Conservation (phyloP, 768 basidiomycete genomes). For the Mycena crocata region DNA sequence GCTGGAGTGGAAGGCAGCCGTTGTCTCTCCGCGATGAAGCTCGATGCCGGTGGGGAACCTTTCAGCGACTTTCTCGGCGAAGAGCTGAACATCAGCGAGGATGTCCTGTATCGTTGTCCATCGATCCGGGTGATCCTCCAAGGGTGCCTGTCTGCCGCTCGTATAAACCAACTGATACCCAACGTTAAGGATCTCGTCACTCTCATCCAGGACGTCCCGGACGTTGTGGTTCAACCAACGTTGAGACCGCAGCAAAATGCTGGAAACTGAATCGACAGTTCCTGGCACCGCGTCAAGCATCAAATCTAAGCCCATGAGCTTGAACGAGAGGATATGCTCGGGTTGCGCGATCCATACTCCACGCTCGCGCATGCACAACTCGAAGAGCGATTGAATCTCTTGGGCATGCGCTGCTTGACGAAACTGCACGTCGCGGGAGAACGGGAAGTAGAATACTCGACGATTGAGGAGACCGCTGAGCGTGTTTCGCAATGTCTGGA, state of each 20-base stretch:
- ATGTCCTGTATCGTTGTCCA: slow-evolving; percentile 56
- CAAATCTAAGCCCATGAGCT: slow-evolving; percentile 52
- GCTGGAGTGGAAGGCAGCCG: slow-evolving; percentile 17
- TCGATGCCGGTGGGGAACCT: slow-evolving; percentile 33
- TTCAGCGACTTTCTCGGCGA: slow-evolving; percentile 36
- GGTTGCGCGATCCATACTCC: slow-evolving; percentile 65
- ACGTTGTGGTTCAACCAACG: slow-evolving; percentile 42
- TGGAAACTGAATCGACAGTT: neutral
- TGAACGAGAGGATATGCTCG: slow-evolving; percentile 64
- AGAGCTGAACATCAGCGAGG: slow-evolving; percentile 50
- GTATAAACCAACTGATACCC: slow-evolving; percentile 64
- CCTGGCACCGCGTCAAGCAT: too few relatives aligned
- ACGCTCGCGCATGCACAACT: slow-evolving; percentile 49
- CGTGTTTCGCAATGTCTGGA: slow-evolving; percentile 57
- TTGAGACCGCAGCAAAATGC: slow-evolving; percentile 39
- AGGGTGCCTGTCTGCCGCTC: slow-evolving; percentile 46
- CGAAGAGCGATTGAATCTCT: slow-evolving; percentile 46
- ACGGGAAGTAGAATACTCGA: slow-evolving; percentile 62
- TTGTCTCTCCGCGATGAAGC: neutral
- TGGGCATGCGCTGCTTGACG: slow-evolving; percentile 25
- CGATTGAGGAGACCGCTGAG: slow-evolving; percentile 59
- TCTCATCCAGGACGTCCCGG: slow-evolving; percentile 60
- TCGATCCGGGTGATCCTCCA: slow-evolving; percentile 56
- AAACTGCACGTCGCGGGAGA: slow-evolving; percentile 54
- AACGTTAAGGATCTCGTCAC: slow-evolving; percentile 60